These are phyloP conservation scores for Epicoccum sorghinum DNA, from an alignment of 2,329 filamentous ascomycete genomes.

Conservation along the genomic window DNA sequence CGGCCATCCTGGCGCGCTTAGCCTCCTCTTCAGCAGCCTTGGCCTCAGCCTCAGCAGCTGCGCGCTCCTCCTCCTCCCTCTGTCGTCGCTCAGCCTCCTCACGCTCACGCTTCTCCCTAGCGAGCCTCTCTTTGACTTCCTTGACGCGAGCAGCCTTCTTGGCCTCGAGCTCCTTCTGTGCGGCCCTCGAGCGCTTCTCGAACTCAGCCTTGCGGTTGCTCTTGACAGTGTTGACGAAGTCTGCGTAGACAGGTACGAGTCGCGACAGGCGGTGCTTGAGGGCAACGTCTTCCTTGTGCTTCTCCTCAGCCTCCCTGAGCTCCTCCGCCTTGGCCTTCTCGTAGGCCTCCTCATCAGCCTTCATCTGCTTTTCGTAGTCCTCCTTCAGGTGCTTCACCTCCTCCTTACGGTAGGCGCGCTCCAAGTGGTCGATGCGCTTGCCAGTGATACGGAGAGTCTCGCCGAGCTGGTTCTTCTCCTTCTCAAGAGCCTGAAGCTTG, in stretches of 20 bases:
- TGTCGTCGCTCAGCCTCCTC: conserved; percentile 82
- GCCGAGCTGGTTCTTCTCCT: conserved; percentile 95
- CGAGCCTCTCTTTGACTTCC: conserved; percentile 82
- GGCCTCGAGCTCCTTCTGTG: conserved; percentile 90
- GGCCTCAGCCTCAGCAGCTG: conserved; percentile 82
- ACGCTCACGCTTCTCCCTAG: conserved; percentile 80
- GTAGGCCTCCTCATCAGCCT: conserved; percentile 78
- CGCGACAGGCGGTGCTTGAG: conserved; percentile 91
- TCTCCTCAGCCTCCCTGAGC: conserved; percentile 78
- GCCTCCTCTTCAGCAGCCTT: conserved; percentile 80
- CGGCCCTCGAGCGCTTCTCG: conserved; percentile 88
- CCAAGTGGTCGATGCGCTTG: conserved; percentile 95
- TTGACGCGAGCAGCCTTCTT: conserved; percentile 87
- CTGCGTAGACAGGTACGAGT: conserved; percentile 82
- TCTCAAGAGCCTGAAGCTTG: conserved; percentile 94
- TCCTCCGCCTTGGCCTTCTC: conserved; percentile 79
- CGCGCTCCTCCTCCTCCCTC: conserved; percentile 85
- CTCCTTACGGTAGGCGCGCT: conserved; percentile 95
- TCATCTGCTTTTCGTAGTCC: conserved; percentile 84
- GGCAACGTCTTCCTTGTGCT: conserved; percentile 90
- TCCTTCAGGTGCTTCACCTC: conserved; percentile 88
- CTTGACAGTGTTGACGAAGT: conserved; percentile 80
- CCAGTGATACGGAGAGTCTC: conserved; percentile 89
- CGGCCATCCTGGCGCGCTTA: conserved; percentile 72
- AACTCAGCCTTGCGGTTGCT: conserved; percentile 93